phyloP scores from a whole-genome alignment of 371 early-diverging fungal species.

The Haplosporangium sp. region DNA sequence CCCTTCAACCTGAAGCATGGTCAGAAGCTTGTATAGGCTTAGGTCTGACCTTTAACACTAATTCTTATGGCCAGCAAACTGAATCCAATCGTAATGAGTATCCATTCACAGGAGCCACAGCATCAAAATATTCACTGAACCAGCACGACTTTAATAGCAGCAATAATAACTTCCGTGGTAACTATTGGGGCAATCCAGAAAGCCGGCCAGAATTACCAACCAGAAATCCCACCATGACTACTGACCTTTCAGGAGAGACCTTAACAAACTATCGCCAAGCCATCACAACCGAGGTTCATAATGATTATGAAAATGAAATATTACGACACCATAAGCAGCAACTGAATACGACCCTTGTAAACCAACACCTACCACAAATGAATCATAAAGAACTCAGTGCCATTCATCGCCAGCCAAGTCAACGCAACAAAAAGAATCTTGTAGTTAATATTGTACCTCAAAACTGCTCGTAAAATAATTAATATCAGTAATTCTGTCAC shows the following conservation, averaged over 20 bases:
- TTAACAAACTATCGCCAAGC: slow-evolving; percentile 7
- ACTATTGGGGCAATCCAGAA: not conserved
- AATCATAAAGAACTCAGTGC: not conserved
- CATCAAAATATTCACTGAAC: slow-evolving; percentile 4
- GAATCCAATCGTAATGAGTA: not conserved
- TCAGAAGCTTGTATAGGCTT: slow-evolving; percentile 20
- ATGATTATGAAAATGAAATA: slow-evolving; percentile 12
- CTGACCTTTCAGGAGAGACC: not conserved
- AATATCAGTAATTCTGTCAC: slow-evolving; percentile 1
- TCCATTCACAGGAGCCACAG: slow-evolving; percentile 6
- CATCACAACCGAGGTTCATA: not conserved
- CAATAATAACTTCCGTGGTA: not conserved
- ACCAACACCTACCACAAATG: not conserved
- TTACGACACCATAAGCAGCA: not conserved
- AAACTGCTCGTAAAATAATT: slow-evolving; percentile 14
- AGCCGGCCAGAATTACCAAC: slow-evolving; percentile 6
- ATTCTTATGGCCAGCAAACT: not conserved
- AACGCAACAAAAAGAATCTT: slow-evolving; percentile 6
- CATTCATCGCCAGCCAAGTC: slow-evolving; percentile 4
- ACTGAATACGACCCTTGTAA: not conserved
- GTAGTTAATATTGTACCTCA: not conserved
- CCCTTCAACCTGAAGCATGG: slow-evolving; percentile 11
- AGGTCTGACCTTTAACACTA: slow-evolving; percentile 18
- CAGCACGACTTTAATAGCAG: not conserved
- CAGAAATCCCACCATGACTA: slow-evolving; percentile 3